Evolutionary conservation across 441 rosid genomes (phyloP).

Genomic region (Sinapis alba): DNA sequence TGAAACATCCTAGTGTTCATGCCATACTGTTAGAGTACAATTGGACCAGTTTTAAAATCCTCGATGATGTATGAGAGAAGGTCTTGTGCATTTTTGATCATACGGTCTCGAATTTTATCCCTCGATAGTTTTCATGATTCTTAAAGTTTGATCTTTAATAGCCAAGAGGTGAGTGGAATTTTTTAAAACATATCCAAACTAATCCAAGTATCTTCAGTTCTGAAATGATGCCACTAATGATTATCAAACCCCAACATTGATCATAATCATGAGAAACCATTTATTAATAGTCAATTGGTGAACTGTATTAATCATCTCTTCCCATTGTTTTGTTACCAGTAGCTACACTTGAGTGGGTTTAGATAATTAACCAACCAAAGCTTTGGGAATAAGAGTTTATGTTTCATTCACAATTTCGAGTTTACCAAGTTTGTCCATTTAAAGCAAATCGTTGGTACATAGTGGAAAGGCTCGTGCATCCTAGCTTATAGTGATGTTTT

Average conservation of each 20-base stretch:
- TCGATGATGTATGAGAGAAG: not conserved
- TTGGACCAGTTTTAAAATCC: not conserved
- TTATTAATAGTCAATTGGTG: not conserved
- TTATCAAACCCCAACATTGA: not conserved
- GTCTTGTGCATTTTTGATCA: not conserved
- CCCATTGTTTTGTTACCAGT: not conserved
- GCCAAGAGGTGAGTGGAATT: not conserved
- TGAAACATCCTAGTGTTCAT: not conserved
- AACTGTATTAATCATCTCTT: not conserved
- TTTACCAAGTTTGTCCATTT: not conserved
- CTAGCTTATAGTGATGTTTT: conserved; percentile 1
- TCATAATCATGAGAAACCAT: not conserved
- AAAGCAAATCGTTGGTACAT: not conserved
- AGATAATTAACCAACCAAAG: not conserved
- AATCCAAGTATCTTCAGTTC: not conserved
- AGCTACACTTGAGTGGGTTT: not conserved
- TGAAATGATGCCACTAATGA: not conserved
- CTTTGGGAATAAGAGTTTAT: not conserved
- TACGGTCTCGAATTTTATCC: not conserved
- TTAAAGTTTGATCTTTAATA: not conserved
- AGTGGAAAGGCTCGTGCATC: not conserved
- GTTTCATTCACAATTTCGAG: not conserved
- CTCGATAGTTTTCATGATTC: not conserved
- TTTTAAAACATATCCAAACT: not conserved
- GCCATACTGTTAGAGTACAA: conserved; percentile 1